A percentile compares a stretch with the other conserved stretches of the same genome.
These are phyloP conservation scores for Fusarium kyushuense DNA, from an alignment of 2,329 filamentous ascomycete genomes.

Conservation along the genomic window DNA sequence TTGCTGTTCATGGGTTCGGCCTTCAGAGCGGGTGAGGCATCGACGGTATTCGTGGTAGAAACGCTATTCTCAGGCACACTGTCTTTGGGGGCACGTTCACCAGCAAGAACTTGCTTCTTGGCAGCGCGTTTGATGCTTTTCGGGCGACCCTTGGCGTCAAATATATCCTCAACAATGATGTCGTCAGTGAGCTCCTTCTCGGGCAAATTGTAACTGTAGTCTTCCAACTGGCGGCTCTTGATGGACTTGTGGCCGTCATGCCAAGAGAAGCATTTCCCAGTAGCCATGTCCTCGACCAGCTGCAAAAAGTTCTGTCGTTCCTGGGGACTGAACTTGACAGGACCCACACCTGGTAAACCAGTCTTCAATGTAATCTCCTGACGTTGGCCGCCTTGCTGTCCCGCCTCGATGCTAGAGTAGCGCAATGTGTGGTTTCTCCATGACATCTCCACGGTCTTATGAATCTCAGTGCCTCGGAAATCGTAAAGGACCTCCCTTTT, in stretches of 20 bases:
- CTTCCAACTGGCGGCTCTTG: conserved; percentile 45
- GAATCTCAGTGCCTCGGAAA: conserved; percentile 66
- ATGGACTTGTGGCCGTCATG: conserved; percentile 49
- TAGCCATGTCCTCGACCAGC: conserved; percentile 49
- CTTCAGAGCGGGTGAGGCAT: not conserved
- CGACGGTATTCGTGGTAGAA: not conserved
- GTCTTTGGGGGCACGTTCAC: not conserved
- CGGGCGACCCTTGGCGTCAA: conserved; percentile 20
- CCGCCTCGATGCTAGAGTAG: conserved; percentile 66
- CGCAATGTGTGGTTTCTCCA: conserved; percentile 60
- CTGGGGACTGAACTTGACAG: conserved; percentile 1
- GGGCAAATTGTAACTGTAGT: conserved; percentile 47
- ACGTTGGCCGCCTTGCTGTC: conserved; percentile 63
- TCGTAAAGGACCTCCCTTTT: conserved; percentile 49
- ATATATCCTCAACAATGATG: conserved; percentile 40
- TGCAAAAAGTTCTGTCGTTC: conserved; percentile 43
- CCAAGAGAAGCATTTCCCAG: conserved; percentile 53
- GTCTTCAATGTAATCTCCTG: conserved; percentile 61
- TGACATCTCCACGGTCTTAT: conserved; percentile 58
- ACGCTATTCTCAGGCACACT: not conserved
- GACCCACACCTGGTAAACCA: not conserved
- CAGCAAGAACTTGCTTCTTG: not conserved
- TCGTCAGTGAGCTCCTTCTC: conserved; percentile 44
- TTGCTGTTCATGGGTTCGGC: not conserved
- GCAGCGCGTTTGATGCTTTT: conserved; percentile 13